phyloP scores from a whole-genome alignment of 768 basidiomycete species.

The Psilocybe cubensis region DNA sequence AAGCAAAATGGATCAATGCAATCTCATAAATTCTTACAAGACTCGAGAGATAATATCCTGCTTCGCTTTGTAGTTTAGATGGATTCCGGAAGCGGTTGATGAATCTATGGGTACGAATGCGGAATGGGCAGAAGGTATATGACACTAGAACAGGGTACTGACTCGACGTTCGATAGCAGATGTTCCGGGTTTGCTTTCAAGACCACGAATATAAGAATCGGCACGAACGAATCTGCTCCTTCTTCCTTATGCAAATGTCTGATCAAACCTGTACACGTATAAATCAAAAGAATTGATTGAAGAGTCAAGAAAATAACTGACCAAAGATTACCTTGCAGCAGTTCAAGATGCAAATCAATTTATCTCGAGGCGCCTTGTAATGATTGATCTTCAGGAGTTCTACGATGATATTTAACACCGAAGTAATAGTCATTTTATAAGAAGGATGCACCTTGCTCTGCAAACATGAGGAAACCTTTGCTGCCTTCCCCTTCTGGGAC shows the following conservation, averaged over 20 bases:
- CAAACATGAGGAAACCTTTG: slow-evolving; percentile 86
- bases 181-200: slow-evolving; percentile 94
- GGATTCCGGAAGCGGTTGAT: slow-evolving; percentile 95
- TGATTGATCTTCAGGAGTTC: slow-evolving; percentile 97
- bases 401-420: slow-evolving; percentile 27
- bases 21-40: slow-evolving; percentile 55
- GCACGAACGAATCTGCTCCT: slow-evolving; percentile 93
- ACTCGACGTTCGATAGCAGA: slow-evolving; percentile 96
- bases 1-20: background rate
- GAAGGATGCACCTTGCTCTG: slow-evolving; percentile 70
- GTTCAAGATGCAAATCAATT: slow-evolving; percentile 96
- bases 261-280: slow-evolving; percentile 69
- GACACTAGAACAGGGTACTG: slow-evolving; percentile 26
- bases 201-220: slow-evolving; percentile 92
- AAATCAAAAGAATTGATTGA: slow-evolving; percentile 7
- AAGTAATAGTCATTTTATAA: background rate
- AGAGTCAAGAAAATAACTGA: slow-evolving; percentile 37
- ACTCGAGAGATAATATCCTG: slow-evolving; percentile 96
- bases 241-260: slow-evolving; percentile 84
- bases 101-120: slow-evolving; percentile 56
- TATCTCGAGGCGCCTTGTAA: slow-evolving; percentile 98
- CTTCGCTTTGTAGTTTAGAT: slow-evolving; percentile 88
- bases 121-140: background rate
- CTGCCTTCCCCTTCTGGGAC: slow-evolving; percentile 76
- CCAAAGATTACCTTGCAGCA: slow-evolving; percentile 99